Conservation (phyloP, 805 yeast species). For the Danielia oregonensis region DNA sequence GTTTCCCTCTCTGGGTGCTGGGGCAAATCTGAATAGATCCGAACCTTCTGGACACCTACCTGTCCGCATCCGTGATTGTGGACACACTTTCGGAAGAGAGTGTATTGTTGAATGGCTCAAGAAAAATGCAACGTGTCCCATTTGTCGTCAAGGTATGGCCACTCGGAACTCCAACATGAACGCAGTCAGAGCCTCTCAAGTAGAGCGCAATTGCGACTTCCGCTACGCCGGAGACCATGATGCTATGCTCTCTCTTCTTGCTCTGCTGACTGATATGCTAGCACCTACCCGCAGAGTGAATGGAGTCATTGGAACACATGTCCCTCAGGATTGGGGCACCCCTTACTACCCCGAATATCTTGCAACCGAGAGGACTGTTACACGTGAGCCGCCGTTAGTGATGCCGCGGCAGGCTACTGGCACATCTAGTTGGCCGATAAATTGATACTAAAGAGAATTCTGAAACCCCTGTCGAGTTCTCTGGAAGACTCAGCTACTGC, state of each 20-base stretch:
- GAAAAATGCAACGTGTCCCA: conserved; percentile 15
- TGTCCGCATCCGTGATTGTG: conserved; percentile 15
- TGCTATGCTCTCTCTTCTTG: conserved; percentile 17
- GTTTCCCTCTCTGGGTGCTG: conserved; percentile 9
- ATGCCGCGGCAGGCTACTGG: conserved; percentile 14
- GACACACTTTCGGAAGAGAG: conserved; percentile 14
- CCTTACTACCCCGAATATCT: conserved; percentile 13
- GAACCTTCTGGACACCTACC: conserved; percentile 9
- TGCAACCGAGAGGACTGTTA: neutral
- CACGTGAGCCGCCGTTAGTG: conserved; percentile 10
- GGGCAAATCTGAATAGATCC: too few relatives aligned
- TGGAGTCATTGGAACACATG: too few relatives aligned
- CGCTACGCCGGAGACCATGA: conserved; percentile 11
- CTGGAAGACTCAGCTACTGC: too few relatives aligned
- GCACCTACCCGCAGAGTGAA: conserved; percentile 33
- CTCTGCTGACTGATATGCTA: conserved; percentile 35
- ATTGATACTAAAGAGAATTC: too few relatives aligned
- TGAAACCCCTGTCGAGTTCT: too few relatives aligned
- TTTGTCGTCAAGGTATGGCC: conserved; percentile 16
- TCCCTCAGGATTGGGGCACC: conserved; percentile 34
- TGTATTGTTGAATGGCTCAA: conserved; percentile 18
- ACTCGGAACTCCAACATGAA: conserved; percentile 8
- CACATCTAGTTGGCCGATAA: too few relatives aligned
- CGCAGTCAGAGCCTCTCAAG: conserved; percentile 5
- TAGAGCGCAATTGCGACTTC: conserved; percentile 10